These are phyloP conservation scores for Lyophyllum shimeji DNA, from an alignment of 768 basidiomycete genomes.

Conservation along the genomic window DNA sequence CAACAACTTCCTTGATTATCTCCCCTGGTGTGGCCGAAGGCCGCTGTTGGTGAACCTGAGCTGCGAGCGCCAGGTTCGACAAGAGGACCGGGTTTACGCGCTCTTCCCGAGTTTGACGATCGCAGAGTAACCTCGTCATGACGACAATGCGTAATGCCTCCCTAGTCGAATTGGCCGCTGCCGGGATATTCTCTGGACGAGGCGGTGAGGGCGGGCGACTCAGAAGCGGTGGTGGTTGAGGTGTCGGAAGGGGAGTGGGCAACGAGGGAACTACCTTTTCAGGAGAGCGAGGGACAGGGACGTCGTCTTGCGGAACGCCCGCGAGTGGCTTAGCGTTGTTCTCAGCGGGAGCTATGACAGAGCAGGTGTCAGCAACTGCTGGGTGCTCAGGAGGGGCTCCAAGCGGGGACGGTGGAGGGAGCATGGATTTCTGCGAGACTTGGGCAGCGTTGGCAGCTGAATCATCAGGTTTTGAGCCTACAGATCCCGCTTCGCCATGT, in stretches of 20 bases:
- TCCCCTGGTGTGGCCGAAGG: constrained; percentile 36
- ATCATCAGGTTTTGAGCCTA: background rate
- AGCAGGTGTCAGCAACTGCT: background rate
- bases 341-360: background rate
- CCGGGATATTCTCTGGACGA: constrained; percentile 34
- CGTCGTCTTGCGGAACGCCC: background rate
- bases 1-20: constrained; percentile 48
- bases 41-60: constrained; percentile 25
- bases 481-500: background rate
- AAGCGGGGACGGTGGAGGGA: background rate
- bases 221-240: constrained; percentile 3
- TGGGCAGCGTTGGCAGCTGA: background rate
- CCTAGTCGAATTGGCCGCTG: constrained; percentile 43
- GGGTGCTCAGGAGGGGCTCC: background rate
- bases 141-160: constrained; percentile 67
- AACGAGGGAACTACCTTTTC: background rate
- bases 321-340: background rate
- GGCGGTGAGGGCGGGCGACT: constrained; percentile 7
- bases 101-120: constrained; percentile 61
- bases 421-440: background rate
- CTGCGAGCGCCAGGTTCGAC: constrained; percentile 52
- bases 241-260: constrained; percentile 10
- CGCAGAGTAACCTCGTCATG: constrained; percentile 57
- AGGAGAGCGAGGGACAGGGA: background rate
- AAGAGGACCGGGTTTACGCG: constrained; percentile 62